Percentiles rank a stretch among this genome's conserved stretches.
Conservation (phyloP, 2,329 filamentous ascomycete species). For the Ambrosiella beaveri region DNA sequence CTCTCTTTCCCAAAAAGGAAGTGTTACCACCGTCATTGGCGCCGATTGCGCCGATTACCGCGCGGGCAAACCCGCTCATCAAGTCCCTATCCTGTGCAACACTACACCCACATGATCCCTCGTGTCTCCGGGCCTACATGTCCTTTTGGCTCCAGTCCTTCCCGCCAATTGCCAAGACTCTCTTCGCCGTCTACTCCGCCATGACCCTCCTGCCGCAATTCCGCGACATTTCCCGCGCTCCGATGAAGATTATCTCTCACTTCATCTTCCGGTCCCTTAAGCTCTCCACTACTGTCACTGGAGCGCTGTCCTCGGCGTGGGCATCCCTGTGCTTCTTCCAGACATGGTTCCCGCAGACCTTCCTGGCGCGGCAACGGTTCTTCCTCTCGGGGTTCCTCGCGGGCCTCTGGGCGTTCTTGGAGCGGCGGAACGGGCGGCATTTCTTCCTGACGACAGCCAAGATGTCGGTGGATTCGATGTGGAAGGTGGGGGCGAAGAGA, state of each 20-base stretch:
- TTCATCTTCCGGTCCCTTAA: constrained; percentile 48
- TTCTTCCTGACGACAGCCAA: constrained; percentile 67
- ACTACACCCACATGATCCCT: constrained; percentile 74
- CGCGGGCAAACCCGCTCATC: constrained; percentile 73
- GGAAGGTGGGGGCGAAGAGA: constrained; percentile 82
- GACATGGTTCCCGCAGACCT: constrained; percentile 51
- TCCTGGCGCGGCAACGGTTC: constrained; percentile 70
- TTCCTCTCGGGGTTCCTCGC: constrained; percentile 77
- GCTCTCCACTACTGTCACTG: constrained; percentile 57
- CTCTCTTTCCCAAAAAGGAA: constrained; percentile 59
- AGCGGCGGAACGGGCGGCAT: constrained; percentile 43
- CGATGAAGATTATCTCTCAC: constrained; percentile 52
- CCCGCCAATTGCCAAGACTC: constrained; percentile 59
- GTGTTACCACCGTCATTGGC: constrained; percentile 49
- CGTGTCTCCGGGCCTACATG: constrained; percentile 71
- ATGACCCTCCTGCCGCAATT: constrained; percentile 50
- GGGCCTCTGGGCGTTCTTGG: constrained; percentile 70
- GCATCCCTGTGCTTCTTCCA: constrained; percentile 82
- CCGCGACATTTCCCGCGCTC: constrained; percentile 49
- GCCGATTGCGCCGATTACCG: constrained; percentile 58
- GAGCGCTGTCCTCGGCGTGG: constrained; percentile 76
- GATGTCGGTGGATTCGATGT: constrained; percentile 63
- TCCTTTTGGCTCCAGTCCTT: constrained; percentile 77
- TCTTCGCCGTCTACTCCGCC: constrained; percentile 56
- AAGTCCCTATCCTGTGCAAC: constrained; percentile 73